Percentiles rank a stretch among this genome's conserved stretches.
phyloP scores from a whole-genome alignment of 2,329 filamentous ascomycete genomes.

The Venturia pyrina region DNA sequence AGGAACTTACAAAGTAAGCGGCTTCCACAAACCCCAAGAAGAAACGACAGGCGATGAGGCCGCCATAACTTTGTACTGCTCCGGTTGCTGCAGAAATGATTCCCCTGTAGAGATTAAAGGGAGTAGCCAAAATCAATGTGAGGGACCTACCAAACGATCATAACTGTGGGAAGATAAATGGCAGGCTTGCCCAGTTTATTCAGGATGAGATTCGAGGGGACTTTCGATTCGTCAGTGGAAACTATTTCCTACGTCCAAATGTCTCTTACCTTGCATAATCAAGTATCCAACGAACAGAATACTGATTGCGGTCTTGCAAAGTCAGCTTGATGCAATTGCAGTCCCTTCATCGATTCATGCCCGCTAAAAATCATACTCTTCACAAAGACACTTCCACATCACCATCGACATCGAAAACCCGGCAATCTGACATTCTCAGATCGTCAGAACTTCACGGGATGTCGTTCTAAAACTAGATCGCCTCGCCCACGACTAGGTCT shows the following conservation, averaged over 20 bases:
- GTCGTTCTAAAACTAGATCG: too few relatives aligned
- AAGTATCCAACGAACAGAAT: constrained; percentile 54
- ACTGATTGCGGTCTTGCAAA: constrained; percentile 23
- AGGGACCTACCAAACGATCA: constrained; percentile 22
- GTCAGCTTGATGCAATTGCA: background rate
- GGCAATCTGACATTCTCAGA: background rate
- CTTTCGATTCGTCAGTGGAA: background rate
- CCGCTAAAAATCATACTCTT: too few relatives aligned
- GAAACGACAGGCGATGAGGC: constrained; percentile 28
- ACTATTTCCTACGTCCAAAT: background rate
- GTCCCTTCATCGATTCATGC: too few relatives aligned
- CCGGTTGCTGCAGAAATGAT: constrained; percentile 24
- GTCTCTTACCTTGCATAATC: constrained; percentile 22
- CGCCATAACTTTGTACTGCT: constrained; percentile 24
- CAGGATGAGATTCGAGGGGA: constrained; percentile 28
- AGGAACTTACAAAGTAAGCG: constrained; percentile 32
- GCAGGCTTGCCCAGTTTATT: constrained; percentile 26
- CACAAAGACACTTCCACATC: too few relatives aligned
- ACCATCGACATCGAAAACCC: too few relatives aligned
- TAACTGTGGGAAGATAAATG: constrained; percentile 22
- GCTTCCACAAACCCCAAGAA: constrained; percentile 32
- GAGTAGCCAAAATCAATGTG: background rate
- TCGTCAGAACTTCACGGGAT: too few relatives aligned
- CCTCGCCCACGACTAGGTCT: too few relatives aligned
- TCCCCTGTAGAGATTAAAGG: constrained; percentile 14